Evolutionary conservation across 2,329 filamentous ascomycete species (phyloP).

Genomic region (Coniella lustricola): DNA sequence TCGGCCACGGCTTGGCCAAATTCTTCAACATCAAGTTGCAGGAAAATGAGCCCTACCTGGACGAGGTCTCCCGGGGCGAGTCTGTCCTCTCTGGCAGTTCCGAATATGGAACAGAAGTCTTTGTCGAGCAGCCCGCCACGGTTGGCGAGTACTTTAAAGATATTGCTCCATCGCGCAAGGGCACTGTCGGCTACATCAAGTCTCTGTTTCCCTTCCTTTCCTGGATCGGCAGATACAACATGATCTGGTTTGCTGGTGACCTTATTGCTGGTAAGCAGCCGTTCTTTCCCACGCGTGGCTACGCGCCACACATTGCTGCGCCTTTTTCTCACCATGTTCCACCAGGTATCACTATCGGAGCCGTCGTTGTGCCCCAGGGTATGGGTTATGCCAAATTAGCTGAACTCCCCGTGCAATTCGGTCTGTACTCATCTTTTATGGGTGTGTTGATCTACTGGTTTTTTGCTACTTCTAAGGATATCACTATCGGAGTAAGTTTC

Average conservation of each 20-base stretch:
- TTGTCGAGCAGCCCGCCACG: slow-evolving; percentile 76
- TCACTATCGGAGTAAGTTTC: slow-evolving; percentile 80
- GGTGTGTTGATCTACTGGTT: slow-evolving; percentile 95
- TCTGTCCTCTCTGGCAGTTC: slow-evolving; percentile 69
- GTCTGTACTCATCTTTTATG: slow-evolving; percentile 93
- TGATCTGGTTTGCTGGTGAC: slow-evolving; percentile 83
- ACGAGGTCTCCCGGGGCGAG: slow-evolving; percentile 67
- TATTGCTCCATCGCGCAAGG: slow-evolving; percentile 50
- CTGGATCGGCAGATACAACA: slow-evolving; percentile 89
- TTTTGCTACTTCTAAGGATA: slow-evolving; percentile 97
- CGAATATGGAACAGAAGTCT: slow-evolving; percentile 51
- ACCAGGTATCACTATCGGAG: slow-evolving; percentile 47
- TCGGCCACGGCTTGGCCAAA: slow-evolving; percentile 71
- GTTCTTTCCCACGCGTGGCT: too few relatives aligned
- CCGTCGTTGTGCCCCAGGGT: slow-evolving; percentile 81
- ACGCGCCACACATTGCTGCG: too few relatives aligned
- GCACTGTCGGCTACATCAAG: slow-evolving; percentile 53
- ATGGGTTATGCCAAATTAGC: slow-evolving; percentile 93
- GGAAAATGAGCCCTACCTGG: slow-evolving; percentile 50
- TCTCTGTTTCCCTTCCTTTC: slow-evolving; percentile 78
- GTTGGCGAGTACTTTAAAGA: slow-evolving; percentile 64
- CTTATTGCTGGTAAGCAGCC: slow-evolving; percentile 66
- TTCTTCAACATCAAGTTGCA: slow-evolving; percentile 75
- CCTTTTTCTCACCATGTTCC: slow-evolving; percentile 2
- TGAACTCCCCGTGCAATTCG: slow-evolving; percentile 71